These are phyloP conservation scores for Aegilops tauschii DNA, from an alignment of 176 grass and related monocot genomes.

Conservation along the genomic window DNA sequence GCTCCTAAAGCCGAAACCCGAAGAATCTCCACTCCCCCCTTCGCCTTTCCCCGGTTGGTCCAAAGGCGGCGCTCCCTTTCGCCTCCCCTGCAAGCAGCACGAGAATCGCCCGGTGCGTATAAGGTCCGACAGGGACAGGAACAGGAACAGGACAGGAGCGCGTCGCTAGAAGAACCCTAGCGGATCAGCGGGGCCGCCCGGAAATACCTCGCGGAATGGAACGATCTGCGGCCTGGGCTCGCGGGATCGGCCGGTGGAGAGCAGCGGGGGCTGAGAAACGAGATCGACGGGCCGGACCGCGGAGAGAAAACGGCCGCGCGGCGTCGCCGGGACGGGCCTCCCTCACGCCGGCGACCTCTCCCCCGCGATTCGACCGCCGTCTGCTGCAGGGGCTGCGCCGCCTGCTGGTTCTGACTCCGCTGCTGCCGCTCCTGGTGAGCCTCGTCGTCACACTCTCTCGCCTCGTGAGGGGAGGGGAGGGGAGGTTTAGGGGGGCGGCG, in stretches of 20 bases:
- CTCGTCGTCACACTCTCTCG: not conserved
- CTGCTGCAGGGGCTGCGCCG: not conserved
- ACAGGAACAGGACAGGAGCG: no score
- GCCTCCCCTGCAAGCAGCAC: constrained; percentile 26
- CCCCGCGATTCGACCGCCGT: not conserved
- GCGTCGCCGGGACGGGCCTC: not conserved
- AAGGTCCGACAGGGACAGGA: not conserved
- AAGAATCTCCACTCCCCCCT: not conserved
- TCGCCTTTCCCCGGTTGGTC: not conserved
- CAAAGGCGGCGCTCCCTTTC: constrained; percentile 17
- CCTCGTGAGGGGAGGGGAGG: not conserved
- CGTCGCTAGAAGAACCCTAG: constrained; percentile 7
- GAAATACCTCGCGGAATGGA: constrained; percentile 4
- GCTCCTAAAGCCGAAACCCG: not conserved
- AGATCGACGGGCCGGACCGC: constrained; percentile 3
- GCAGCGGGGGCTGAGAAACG: not conserved
- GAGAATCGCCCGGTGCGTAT: not conserved
- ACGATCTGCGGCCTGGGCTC: not conserved
- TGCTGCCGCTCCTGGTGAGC: not conserved
- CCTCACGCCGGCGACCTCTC: constrained; percentile 2
- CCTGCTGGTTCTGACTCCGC: not conserved
- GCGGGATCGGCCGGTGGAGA: not conserved
- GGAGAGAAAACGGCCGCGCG: not conserved
- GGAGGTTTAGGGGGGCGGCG: not conserved
- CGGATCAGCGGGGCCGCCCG: not conserved